Evolutionary conservation across 2,329 filamentous ascomycete genomes (phyloP).

Genomic region (Pseudopithomyces chartarum): DNA sequence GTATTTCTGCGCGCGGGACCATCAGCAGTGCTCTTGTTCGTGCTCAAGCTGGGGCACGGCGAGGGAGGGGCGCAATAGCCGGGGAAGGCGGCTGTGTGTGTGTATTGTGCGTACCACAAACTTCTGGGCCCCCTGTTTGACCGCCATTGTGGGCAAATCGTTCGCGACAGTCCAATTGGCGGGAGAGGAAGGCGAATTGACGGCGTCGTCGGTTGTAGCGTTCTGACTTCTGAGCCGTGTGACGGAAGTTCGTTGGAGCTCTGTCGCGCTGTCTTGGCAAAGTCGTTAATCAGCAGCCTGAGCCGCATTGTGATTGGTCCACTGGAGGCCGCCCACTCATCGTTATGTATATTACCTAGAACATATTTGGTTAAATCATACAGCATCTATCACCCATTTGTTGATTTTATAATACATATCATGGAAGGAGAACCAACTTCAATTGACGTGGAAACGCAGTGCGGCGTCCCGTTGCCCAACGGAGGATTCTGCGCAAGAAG

Average conservation of each 20-base stretch:
- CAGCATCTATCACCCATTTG: not conserved
- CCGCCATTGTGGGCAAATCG: conserved; percentile 32
- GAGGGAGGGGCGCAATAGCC: conserved; percentile 6
- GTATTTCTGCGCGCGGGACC: conserved; percentile 74
- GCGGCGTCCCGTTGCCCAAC: conserved; percentile 83
- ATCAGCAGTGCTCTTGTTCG: conserved; percentile 16
- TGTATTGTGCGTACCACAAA: conserved; percentile 35
- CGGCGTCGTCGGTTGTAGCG: conserved; percentile 19
- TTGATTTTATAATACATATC: not conserved
- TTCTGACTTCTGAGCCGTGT: conserved; percentile 13
- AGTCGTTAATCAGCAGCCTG: conserved; percentile 8
- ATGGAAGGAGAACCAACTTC: not conserved
- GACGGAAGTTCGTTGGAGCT: conserved; percentile 31
- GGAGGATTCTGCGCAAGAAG: conserved; percentile 86
- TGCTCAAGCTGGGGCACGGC: conserved; percentile 3
- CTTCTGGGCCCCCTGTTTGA: conserved; percentile 36
- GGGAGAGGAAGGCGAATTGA: conserved; percentile 33
- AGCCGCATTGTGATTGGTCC: not conserved
- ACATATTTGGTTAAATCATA: too few species aligned
- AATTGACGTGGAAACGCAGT: conserved; percentile 92
- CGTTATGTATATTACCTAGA: not conserved
- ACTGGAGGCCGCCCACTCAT: not conserved
- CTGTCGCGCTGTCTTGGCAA: conserved; percentile 14
- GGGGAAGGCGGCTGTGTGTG: conserved; percentile 2
- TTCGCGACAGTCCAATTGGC: conserved; percentile 14